Evolutionary conservation across 2,329 filamentous ascomycete species (phyloP).

Genomic region (Xylariaceae sp.): DNA sequence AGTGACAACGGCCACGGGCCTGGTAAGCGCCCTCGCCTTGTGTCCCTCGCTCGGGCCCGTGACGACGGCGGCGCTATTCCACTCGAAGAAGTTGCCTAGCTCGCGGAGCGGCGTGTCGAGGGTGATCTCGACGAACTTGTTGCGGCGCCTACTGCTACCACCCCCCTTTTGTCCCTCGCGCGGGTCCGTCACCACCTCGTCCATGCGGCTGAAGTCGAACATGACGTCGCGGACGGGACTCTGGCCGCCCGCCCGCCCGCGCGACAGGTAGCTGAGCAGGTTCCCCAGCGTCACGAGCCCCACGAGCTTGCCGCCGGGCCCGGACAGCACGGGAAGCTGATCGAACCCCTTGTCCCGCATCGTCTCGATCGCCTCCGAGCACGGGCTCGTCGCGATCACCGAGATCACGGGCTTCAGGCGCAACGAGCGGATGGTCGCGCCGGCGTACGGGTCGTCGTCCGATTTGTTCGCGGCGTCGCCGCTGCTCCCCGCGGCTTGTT

Average conservation of each 20-base stretch:
- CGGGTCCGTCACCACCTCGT: constrained; percentile 89
- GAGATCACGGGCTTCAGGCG: constrained; percentile 94
- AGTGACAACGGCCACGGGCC: constrained; percentile 87
- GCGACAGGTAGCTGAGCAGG: constrained; percentile 85
- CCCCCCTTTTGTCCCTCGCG: constrained; percentile 46
- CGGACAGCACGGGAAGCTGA: constrained; percentile 85
- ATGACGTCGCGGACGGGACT: constrained; percentile 85
- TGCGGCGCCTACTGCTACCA: constrained; percentile 40
- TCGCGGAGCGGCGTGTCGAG: constrained; percentile 81
- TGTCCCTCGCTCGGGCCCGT: constrained; percentile 64
- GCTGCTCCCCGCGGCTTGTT: constrained; percentile 46
- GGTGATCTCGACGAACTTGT: constrained; percentile 92
- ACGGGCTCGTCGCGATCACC: constrained; percentile 69
- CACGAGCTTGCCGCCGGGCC: constrained; percentile 72
- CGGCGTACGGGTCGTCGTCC: constrained; percentile 74
- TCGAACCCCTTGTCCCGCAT: constrained; percentile 99
- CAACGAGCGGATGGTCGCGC: constrained; percentile 78
- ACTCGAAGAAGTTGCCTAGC: constrained; percentile 92
- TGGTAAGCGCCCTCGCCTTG: constrained; percentile 57
- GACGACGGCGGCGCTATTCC: constrained; percentile 95
- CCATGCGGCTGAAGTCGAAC: constrained; percentile 90
- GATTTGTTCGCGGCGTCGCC: constrained; percentile 40
- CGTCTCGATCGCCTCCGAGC: constrained; percentile 89
- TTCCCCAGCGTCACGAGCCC: constrained; percentile 95
- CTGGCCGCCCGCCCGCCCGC: constrained; percentile 74